Evolutionary conservation across 2,329 filamentous ascomycete species (phyloP).

Genomic region (Epichloe sylvatica): DNA sequence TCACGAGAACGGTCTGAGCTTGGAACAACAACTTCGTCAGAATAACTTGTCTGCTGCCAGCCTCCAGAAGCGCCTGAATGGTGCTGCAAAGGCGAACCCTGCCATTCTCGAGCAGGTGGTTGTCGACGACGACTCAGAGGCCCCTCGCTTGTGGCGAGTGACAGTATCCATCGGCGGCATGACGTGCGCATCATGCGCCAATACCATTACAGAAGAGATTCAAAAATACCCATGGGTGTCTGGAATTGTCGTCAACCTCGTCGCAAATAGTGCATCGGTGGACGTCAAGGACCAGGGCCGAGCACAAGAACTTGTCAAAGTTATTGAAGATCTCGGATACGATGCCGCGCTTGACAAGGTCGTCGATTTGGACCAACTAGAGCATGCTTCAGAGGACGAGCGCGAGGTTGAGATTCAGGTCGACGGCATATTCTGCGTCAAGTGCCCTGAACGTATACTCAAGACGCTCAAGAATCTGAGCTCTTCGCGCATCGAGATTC

Average conservation of each 20-base stretch:
- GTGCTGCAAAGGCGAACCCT: constrained; percentile 1
- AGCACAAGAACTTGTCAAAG: constrained; percentile 24
- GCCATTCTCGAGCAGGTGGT: constrained; percentile 13
- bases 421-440: constrained; percentile 60
- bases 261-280: constrained; percentile 52
- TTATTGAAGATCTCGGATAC: constrained; percentile 51
- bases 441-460: constrained; percentile 49
- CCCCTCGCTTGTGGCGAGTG: constrained; percentile 28
- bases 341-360: constrained; percentile 45
- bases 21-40: constrained; percentile 2
- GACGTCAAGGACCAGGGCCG: constrained; percentile 30
- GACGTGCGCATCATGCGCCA: constrained; percentile 58
- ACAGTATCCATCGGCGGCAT: constrained; percentile 54
- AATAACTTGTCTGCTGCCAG: constrained; percentile 4
- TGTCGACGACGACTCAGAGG: constrained; percentile 7
- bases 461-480: constrained; percentile 40
- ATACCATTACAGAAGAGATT: constrained; percentile 46
- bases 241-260: constrained; percentile 46
- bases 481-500: constrained; percentile 34
- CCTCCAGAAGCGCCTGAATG: constrained; percentile 3
- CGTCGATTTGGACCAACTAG: constrained; percentile 26
- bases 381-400: constrained; percentile 20
- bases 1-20: constrained; percentile 4
- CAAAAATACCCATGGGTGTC: constrained; percentile 42
- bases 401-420: constrained; percentile 52